Evolutionary conservation across 805 yeast genomes (phyloP), one percentile per base, ranked within the genome.

Genomic region (Nadsonia fulvescens): DNA sequence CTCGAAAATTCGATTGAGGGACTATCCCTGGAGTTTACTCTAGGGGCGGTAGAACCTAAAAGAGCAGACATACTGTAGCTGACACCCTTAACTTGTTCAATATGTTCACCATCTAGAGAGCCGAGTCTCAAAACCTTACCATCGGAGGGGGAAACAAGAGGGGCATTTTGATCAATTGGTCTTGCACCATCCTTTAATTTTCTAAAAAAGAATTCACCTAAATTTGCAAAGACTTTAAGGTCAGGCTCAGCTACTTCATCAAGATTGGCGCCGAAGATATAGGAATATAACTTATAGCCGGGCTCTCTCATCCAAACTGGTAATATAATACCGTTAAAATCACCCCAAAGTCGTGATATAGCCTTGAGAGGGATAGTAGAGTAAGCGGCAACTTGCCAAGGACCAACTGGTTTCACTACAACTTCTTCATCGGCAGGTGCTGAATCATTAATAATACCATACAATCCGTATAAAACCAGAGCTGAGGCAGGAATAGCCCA

Each of bases 71-170:
- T 63, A 2, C 92, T 72, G 48, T 89, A 89, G 2, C 91, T 79
- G 68, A 89, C 67, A 5, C 98, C 98, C 53, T 89, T 89, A 20
- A 89, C 96, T 49, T 86, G 96, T 49, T 89, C 96, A 33, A 89
- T 81, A 18, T 47, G 41, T 18, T 47, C 41, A 37, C 76, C 78
- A 38, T 74, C 63, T 20, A 78, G 67, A 15, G 66, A 57, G 13
- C 99, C 99, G 32, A 79, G 64, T 40, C 79, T 83, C 32, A 89
- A 55, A 10, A 89, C 74, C 36, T 66, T 72, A 12, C 99, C 99
- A 51, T 89, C 99, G 31, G 93, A 70, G 3, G 99, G 99, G 18
- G 89, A 72, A 6, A 73, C 89, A 26, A 89, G 51, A 28, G 70
- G 65, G 2, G 70, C 55, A 10, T 62, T 61, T n/a, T 56, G 53